These are phyloP conservation scores for Thalassiosira profunda DNA, from an alignment of 108 stramenopile species.

Conservation along the genomic window DNA sequence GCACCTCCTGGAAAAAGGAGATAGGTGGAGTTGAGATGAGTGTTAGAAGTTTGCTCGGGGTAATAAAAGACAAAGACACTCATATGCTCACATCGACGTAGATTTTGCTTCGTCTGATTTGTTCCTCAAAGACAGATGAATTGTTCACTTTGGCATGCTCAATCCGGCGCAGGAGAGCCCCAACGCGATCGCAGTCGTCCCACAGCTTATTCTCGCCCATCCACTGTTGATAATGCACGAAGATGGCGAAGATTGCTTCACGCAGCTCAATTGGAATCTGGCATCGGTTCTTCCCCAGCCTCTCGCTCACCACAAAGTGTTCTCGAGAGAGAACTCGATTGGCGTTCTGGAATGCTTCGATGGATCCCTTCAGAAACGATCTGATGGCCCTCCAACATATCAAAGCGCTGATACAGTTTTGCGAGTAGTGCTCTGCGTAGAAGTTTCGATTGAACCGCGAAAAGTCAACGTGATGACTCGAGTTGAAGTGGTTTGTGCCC, in stretches of 20 bases:
- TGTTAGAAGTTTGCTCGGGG: background rate
- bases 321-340: slow-evolving; percentile 28
- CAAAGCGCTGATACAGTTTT: slow-evolving; percentile 38
- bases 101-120: slow-evolving; percentile 4
- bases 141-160: background rate
- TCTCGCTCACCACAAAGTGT: slow-evolving; percentile 43
- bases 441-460: slow-evolving; percentile 43
- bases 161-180: slow-evolving; percentile 3
- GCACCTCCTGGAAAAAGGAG: slow-evolving; percentile 30
- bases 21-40: background rate
- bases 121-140: background rate
- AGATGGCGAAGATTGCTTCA: slow-evolving; percentile 37
- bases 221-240: slow-evolving; percentile 41
- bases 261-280: slow-evolving; percentile 37
- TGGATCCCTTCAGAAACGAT: slow-evolving; percentile 68
- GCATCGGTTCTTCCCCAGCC: slow-evolving; percentile 51
- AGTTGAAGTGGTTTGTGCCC: background rate
- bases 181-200: slow-evolving; percentile 62
- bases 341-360: slow-evolving; percentile 48
- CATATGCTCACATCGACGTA: slow-evolving; percentile 28
- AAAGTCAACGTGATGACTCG: slow-evolving; percentile 33
- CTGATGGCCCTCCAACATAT: slow-evolving; percentile 63
- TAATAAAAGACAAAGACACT: background rate
- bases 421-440: background rate
- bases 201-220: slow-evolving; percentile 36